These are phyloP conservation scores for Viscum album DNA, from an alignment of 177 flowering plant species.

Conservation along the genomic window DNA sequence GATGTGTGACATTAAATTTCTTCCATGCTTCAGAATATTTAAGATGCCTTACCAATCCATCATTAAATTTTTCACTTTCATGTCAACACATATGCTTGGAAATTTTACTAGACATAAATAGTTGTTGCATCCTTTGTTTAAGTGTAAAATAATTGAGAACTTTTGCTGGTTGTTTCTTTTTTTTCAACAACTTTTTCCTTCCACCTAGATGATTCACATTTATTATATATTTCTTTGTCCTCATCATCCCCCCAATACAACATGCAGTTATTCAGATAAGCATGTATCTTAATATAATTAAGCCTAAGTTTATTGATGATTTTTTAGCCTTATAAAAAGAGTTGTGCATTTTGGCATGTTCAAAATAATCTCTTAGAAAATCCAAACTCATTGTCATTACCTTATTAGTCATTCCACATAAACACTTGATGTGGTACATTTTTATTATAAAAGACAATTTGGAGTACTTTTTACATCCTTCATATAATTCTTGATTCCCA, in stretches of 20 bases:
- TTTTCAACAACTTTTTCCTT: background rate
- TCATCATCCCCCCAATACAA: background rate
- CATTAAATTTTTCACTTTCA: background rate
- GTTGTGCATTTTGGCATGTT: background rate
- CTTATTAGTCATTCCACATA: too few relatives aligned
- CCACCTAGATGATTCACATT: background rate
- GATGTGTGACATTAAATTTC: background rate
- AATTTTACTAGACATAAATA: background rate
- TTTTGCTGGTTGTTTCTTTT: background rate
- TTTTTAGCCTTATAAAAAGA: background rate
- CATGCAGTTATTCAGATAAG: background rate
- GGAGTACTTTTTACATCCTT: background rate
- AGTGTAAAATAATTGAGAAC: background rate
- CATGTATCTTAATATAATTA: background rate
- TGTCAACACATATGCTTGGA: background rate
- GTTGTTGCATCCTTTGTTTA: background rate
- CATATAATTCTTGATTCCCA: background rate
- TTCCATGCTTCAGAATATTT: background rate
- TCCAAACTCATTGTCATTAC: background rate
- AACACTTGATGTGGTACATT: background rate
- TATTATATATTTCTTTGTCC: background rate
- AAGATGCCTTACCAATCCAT: background rate
- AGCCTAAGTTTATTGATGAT: background rate
- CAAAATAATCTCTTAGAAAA: background rate
- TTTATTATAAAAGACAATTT: background rate